Percentiles rank a stretch among this genome's conserved stretches.
Conservation (phyloP, 768 basidiomycete genomes). For the Lentinula lateritia region DNA sequence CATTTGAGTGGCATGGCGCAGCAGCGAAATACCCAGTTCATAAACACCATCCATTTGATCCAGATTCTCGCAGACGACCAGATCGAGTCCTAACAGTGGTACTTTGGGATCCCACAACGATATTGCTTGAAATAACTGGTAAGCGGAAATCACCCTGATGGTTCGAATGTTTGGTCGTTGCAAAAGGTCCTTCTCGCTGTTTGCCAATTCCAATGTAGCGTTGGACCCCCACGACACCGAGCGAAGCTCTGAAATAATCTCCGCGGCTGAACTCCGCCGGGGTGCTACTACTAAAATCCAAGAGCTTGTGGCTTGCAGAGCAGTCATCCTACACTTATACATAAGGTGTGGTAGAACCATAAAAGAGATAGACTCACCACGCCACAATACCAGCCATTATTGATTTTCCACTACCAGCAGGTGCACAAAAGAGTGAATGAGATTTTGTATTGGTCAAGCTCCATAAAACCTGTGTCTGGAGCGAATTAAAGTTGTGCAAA, state of each 20-base stretch:
- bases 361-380: conserved; percentile 49
- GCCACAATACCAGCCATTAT: conserved; percentile 61
- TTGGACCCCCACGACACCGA: conserved; percentile 27
- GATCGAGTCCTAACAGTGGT: conserved; percentile 38
- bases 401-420: conserved; percentile 79
- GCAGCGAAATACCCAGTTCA: conserved; percentile 75
- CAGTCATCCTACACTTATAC: conserved; percentile 45
- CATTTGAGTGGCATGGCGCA: conserved; percentile 59
- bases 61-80: conserved; percentile 81
- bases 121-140: conserved; percentile 42
- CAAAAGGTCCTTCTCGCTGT: conserved; percentile 31
- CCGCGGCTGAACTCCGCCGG: conserved; percentile 47
- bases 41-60: conserved; percentile 78
- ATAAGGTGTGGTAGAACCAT: not conserved
- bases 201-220: conserved; percentile 32
- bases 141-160: conserved; percentile 55
- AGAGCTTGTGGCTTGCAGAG: conserved; percentile 33
- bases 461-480: conserved; percentile 92
- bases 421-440: conserved; percentile 73
- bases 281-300: conserved; percentile 66
- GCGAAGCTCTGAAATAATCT: conserved; percentile 50
- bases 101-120: conserved; percentile 21
- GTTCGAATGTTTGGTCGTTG: conserved; percentile 30
- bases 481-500: conserved; percentile 64
- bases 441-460: conserved; percentile 58